phyloP scores from a whole-genome alignment of 345 rosid species.

The Hibiscus syriacus region DNA sequence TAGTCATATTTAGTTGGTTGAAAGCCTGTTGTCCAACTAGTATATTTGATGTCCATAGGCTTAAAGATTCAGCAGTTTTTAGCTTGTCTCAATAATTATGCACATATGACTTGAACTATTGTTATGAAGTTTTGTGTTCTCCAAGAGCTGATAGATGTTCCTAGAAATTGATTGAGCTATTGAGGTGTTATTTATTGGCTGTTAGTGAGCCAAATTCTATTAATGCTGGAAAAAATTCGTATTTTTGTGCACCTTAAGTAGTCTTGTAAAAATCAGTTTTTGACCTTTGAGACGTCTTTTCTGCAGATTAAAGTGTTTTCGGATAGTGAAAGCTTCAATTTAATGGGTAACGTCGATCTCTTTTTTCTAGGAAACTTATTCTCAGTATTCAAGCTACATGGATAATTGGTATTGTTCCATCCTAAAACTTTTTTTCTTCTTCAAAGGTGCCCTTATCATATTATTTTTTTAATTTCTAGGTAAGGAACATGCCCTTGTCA shows the following conservation, averaged over 20 bases:
- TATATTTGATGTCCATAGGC: not conserved
- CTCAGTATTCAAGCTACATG: not conserved
- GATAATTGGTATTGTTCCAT: not conserved
- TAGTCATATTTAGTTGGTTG: not conserved
- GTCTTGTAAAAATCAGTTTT: slow-evolving; percentile 10
- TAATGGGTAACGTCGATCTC: slow-evolving; percentile 54
- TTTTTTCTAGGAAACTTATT: not conserved
- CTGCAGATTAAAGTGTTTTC: slow-evolving; percentile 66
- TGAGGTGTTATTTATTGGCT: slow-evolving; percentile 1
- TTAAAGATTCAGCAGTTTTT: not conserved
- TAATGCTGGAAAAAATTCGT: not conserved
- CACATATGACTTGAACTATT: not conserved
- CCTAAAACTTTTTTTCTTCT: not conserved
- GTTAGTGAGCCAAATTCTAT: not conserved
- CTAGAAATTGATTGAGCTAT: not conserved
- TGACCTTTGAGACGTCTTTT: slow-evolving; percentile 16
- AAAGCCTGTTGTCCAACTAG: not conserved
- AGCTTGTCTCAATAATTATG: not conserved
- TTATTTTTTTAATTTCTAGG: slow-evolving; percentile 37
- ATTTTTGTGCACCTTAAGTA: not conserved
- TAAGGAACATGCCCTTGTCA: slow-evolving; percentile 79
- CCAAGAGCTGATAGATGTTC: not conserved
- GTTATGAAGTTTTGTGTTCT: not conserved
- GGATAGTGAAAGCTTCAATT: slow-evolving; percentile 60
- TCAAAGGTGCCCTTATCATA: slow-evolving; percentile 7